phyloP scores from a whole-genome alignment of 805 yeast genomes.

The Saccharomyces jurei region DNA sequence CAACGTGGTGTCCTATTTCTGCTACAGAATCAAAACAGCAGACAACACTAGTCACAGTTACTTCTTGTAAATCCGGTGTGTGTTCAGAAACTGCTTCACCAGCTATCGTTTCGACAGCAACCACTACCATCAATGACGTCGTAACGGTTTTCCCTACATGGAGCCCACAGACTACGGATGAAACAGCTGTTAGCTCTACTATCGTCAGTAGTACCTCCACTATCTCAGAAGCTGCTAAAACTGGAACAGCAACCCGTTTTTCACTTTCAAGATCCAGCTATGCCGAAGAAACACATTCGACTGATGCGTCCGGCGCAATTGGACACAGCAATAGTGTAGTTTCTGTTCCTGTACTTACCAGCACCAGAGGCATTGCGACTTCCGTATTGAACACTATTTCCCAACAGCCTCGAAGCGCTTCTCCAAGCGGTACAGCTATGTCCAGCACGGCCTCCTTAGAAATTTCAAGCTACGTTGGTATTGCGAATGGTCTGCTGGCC shows the following conservation, averaged over 20 bases:
- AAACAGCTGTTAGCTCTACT: neutral
- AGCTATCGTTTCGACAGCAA: constrained; percentile 26
- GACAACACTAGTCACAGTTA: constrained; percentile 28
- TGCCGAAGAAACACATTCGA: neutral
- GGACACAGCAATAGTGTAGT: neutral
- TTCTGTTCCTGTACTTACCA: constrained; percentile 10
- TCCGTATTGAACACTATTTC: constrained; percentile 4
- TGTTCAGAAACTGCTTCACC: constrained; percentile 25
- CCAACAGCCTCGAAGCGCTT: constrained; percentile 9
- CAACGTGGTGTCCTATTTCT: constrained; percentile 18
- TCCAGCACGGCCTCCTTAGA: constrained; percentile 11
- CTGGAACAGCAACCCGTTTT: neutral
- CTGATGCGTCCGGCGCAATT: neutral
- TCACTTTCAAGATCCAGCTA: neutral
- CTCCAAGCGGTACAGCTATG: constrained; percentile 19
- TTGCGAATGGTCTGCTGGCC: constrained; percentile 3
- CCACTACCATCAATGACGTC: constrained; percentile 25
- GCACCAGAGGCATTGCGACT: constrained; percentile 6
- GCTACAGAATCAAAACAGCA: constrained; percentile 4
- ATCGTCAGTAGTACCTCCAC: neutral
- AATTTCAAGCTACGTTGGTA: constrained; percentile 12
- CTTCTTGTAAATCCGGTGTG: constrained; percentile 24
- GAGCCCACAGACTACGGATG: constrained; percentile 19
- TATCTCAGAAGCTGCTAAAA: neutral
- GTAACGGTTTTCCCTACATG: constrained; percentile 30